A percentile compares a stretch with the other conserved stretches of the same genome.
These are phyloP conservation scores for Cyanidioschyzon merolae DNA, from an alignment of 23 red algal species.

Conservation along the genomic window DNA sequence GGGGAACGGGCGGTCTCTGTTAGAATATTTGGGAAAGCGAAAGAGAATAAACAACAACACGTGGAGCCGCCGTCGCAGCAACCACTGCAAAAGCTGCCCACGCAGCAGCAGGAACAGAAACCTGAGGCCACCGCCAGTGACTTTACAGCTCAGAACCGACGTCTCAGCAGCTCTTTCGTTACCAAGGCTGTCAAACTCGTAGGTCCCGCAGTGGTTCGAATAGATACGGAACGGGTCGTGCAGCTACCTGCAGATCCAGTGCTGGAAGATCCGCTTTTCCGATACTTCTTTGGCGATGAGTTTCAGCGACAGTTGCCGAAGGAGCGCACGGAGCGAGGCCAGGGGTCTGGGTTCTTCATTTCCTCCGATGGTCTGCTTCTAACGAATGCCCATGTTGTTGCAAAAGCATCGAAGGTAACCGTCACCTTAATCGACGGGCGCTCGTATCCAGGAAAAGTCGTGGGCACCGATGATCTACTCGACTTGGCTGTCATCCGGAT, in stretches of 20 bases:
- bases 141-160: background rate
- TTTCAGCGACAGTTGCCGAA: conserved; percentile 28
- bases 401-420: conserved; percentile 61
- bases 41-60: no score
- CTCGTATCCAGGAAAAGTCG: conserved; percentile 71
- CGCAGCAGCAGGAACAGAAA: no score
- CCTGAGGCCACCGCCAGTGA: background rate
- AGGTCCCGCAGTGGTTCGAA: conserved; percentile 81
- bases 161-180: conserved; percentile 53
- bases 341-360: conserved; percentile 92
- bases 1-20: no score
- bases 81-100: no score
- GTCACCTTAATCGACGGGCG: conserved; percentile 94
- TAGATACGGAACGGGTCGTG: conserved; percentile 87
- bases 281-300: conserved; percentile 81
- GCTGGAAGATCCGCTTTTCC: conserved; percentile 77
- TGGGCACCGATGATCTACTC: conserved; percentile 84
- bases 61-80: no score
- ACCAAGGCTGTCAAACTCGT: conserved; percentile 74
- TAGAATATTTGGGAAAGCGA: no score
- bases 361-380: conserved; percentile 76
- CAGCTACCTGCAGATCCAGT: conserved; percentile 36
- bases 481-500: conserved; percentile 91
- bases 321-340: conserved; percentile 59
- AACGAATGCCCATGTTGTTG: conserved; percentile 96